phyloP scores from a whole-genome alignment of 352 stramenopile genomes.

The Globisporangium nagaii region DNA sequence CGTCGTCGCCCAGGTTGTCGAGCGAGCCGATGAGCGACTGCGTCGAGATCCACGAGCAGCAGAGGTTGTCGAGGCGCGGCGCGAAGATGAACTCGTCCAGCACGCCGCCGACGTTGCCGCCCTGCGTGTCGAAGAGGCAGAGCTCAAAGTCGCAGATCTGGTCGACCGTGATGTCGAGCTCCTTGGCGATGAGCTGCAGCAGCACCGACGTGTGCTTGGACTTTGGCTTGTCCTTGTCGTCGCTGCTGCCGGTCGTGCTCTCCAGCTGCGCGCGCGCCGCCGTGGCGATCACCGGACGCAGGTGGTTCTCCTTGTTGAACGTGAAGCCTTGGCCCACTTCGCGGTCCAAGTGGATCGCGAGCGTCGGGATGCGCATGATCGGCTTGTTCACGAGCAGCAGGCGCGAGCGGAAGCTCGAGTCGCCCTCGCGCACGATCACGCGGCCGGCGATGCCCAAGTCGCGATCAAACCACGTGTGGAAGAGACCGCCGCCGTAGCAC shows the following conservation, averaged over 20 bases:
- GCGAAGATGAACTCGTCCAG: slow-evolving; percentile 96
- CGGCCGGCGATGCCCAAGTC: slow-evolving; percentile 92
- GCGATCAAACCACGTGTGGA: slow-evolving; percentile 98
- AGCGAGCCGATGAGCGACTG: slow-evolving; percentile 83
- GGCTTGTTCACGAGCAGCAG: slow-evolving; percentile 93
- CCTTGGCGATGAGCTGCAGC: slow-evolving; percentile 89
- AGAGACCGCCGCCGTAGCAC: slow-evolving; percentile 90
- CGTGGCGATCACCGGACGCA: slow-evolving; percentile 90
- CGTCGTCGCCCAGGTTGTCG: slow-evolving; percentile 53
- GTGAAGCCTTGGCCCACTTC: slow-evolving; percentile 87
- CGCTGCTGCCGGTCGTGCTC: slow-evolving; percentile 28
- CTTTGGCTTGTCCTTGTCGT: slow-evolving; percentile 44
- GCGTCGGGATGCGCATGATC: slow-evolving; percentile 94
- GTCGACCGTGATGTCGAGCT: slow-evolving; percentile 76
- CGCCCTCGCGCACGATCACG: slow-evolving; percentile 86
- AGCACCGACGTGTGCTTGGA: slow-evolving; percentile 91
- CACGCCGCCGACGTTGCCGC: slow-evolving; percentile 87
- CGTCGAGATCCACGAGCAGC: slow-evolving; percentile 92
- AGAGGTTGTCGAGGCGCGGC: slow-evolving; percentile 96
- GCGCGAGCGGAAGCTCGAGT: slow-evolving; percentile 61
- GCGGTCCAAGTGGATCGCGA: slow-evolving; percentile 97
- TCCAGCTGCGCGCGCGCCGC: slow-evolving; percentile 84
- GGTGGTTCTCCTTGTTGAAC: slow-evolving; percentile 96
- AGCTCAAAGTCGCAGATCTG: slow-evolving; percentile 97
- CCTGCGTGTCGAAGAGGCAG: slow-evolving; percentile 95